Evolutionary conservation across 371 early-diverging fungal genomes (phyloP), one percentile per base, ranked within the genome.

Genomic region (Saksenaea oblongispora): DNA sequence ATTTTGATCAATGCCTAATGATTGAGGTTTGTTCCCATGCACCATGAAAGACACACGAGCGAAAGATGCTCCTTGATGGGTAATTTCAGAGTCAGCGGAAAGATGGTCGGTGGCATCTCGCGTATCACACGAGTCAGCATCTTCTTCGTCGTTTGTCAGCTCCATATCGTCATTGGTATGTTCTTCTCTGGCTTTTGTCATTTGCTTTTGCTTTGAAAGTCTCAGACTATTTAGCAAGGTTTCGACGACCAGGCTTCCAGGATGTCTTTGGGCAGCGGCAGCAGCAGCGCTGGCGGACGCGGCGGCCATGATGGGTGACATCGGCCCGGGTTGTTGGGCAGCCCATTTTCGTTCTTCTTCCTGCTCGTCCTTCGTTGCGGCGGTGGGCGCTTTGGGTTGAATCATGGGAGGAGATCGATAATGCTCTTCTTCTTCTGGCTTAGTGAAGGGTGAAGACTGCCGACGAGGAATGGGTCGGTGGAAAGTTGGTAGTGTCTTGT

Each of bases 221-320:
- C 65, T 63, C 42, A 69, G 61, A 34, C 71, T 62, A 24, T 74
- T 70, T 8, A 77, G 55, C 27, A 77, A 54, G 15, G 68, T 61
- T 44, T 72, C 74, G 18, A 75, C 74, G 11, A 74, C 64, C 17
- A 70, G 66, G 44, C 71, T 68, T 13, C 75, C 73, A 17, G 77
- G 72, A 26, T 71, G 69, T 63, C 62, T 62, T 44, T 74, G 61
- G 36, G 51, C 60, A 31, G 71, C 63, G 28, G 66, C 58, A 9
- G 71, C 59, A 11, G 71, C 71, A 36, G 73, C 70, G 31, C 66
- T 57, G 42, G 73, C 73, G 5, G 65, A 65, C 15, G 73, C 73
- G 7, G 69, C 62, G 11, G 73, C 73, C 69, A 72, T 67, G 11
- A 69, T 72, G 28, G 73, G 73, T 13, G 73, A 72, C 57, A 67